Conservation (phyloP, 2,329 filamentous ascomycete species). For the Pseudomassariella vexata region DNA sequence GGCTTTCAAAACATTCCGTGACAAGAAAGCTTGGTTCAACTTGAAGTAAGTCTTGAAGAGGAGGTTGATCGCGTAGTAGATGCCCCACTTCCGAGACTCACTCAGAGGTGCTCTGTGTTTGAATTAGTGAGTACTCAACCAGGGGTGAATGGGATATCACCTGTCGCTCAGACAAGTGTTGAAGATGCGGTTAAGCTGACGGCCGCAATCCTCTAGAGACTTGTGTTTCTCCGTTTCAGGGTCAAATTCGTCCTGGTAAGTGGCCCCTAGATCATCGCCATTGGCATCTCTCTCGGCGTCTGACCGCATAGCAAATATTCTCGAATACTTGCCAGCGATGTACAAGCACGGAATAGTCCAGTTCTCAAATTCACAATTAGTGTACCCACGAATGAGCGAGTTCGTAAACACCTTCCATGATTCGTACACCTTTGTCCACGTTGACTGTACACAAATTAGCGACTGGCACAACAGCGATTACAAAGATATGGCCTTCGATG, state of each 20-base stretch:
- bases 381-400: slow-evolving; percentile 74
- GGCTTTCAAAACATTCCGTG: slow-evolving; percentile 82
- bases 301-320: slow-evolving; percentile 84
- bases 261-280: slow-evolving; percentile 31
- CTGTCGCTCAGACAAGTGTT: slow-evolving; percentile 84
- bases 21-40: slow-evolving; percentile 82
- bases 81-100: slow-evolving; percentile 94
- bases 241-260: slow-evolving; percentile 77
- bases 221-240: slow-evolving; percentile 71
- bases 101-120: slow-evolving; percentile 65
- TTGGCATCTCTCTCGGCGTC: slow-evolving; percentile 59
- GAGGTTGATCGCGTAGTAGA: slow-evolving; percentile 91
- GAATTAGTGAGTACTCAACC: slow-evolving; percentile 15
- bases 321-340: slow-evolving; percentile 76
- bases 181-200: slow-evolving; percentile 88
- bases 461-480: slow-evolving; percentile 2
- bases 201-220: slow-evolving; percentile 83
- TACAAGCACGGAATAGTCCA: slow-evolving; percentile 95
- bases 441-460: slow-evolving; percentile 30
- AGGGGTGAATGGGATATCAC: too few relatives aligned
- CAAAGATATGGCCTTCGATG: too few relatives aligned
- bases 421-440: slow-evolving; percentile 80
- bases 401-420: slow-evolving; percentile 82
- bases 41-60: slow-evolving; percentile 99
- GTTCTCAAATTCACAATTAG: slow-evolving; percentile 67